Base-by-base conservation (phyloP, 2,329 filamentous ascomycete genomes). In the Monilinia vaccinii-corymbosi region DNA sequence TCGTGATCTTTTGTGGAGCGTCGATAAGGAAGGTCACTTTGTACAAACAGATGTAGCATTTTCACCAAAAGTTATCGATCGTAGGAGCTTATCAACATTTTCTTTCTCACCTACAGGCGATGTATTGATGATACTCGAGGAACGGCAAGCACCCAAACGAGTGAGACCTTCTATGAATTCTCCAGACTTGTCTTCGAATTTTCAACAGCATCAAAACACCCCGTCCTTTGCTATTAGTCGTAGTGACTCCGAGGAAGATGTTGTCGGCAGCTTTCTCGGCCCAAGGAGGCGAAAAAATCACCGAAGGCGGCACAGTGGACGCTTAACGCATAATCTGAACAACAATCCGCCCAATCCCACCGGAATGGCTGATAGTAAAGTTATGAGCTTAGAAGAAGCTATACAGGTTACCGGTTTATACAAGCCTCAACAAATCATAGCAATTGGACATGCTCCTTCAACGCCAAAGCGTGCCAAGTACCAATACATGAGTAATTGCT, bases 211-310 rank as follows among this genome's bases (percentile, higher is more conserved):
- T 56, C 77, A 79, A 1, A 76, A 73, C 18, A 75, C 76, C 0
- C 78, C 78, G 6, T 75, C 79, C 66, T 72, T 84, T 25, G 82
- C 79, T 65, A 76, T 81, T 57, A 85, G 81, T 66, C 78, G 79
- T 49, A 86, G 83, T 65, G 83, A 86, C 64, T 87, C 84, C 0
- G 84, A 87, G 66, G 84, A 86, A 64, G 84, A 87, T 56, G 81
- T 81, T 0, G 75, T 85, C 7, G 81, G 80, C 3, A 84, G 77
- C 62, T 86, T 87, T 67, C 71, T 86, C 2, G 79, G 79, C 0
- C 74, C 80, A 9, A 76, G 73, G 60, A 74, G 72, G 52, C 74
- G 72, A 42, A 68, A 64, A 18, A 68, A 73, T 46, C 73, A 77
- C 61, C 75, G 74, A 64, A 75, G 79, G 23, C 73, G 77, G 49